Evolutionary conservation across 306 rosid species (phyloP).

Genomic region (Malus fusca): DNA sequence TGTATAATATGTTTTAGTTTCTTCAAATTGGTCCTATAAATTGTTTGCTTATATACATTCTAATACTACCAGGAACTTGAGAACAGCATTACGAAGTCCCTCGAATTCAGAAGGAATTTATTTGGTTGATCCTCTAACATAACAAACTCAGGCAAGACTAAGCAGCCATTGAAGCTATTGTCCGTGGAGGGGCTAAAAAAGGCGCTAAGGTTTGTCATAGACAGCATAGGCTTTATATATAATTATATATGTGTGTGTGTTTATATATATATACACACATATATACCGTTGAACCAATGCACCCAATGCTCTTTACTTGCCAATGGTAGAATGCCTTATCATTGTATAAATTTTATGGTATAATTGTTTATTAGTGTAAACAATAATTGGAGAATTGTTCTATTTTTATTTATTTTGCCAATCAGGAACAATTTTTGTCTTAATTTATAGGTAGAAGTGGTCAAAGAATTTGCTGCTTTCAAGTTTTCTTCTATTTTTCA

Average conservation of each 20-base stretch:
- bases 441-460: neutral
- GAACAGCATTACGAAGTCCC: slow-evolving; percentile 57
- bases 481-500: neutral
- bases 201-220: slow-evolving; percentile 70
- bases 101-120: slow-evolving; percentile 65
- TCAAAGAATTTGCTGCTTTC: neutral
- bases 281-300: neutral
- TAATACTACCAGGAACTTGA: slow-evolving; percentile 53
- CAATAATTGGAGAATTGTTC: neutral
- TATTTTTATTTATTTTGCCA: neutral
- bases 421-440: neutral
- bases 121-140: slow-evolving; percentile 68
- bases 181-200: slow-evolving; percentile 72
- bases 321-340: neutral
- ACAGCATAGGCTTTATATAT: neutral
- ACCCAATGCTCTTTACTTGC: neutral
- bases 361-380: too few species aligned
- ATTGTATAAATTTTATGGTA: neutral
- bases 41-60: slow-evolving; percentile 4
- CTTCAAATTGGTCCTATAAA: neutral
- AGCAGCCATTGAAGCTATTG: slow-evolving; percentile 51
- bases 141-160: slow-evolving; percentile 37
- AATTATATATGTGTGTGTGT: neutral
- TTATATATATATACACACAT: too few species aligned
- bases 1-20: slow-evolving; percentile 6